phyloP scores from a whole-genome alignment of 768 basidiomycete genomes.

The Neoboletus subvelutipes region DNA sequence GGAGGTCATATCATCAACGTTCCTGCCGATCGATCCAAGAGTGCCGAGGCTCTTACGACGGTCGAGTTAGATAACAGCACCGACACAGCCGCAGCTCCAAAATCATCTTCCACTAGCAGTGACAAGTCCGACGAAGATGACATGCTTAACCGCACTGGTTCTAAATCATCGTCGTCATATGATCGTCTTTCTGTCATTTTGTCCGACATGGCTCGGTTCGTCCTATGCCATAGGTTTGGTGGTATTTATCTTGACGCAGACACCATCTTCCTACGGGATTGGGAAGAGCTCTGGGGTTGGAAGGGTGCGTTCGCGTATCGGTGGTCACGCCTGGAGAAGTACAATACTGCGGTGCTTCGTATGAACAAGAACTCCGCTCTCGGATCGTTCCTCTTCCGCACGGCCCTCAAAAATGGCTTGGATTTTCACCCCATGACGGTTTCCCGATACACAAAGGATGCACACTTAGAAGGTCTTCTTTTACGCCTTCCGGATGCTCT shows the following conservation, averaged over 20 bases:
- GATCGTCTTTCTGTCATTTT: slow-evolving; percentile 91
- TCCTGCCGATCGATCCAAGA: slow-evolving; percentile 43
- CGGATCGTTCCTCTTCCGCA: slow-evolving; percentile 91
- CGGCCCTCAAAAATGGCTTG: slow-evolving; percentile 87
- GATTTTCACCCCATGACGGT: slow-evolving; percentile 99
- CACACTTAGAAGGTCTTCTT: slow-evolving; percentile 77
- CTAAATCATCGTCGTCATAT: slow-evolving; percentile 83
- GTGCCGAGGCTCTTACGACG: slow-evolving; percentile 19
- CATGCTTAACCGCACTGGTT: slow-evolving; percentile 81
- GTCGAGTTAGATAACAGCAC: slow-evolving; percentile 26
- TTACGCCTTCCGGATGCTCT: slow-evolving; percentile 91
- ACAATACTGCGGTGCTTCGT: slow-evolving; percentile 95
- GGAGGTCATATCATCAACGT: slow-evolving; percentile 75
- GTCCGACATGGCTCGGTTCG: slow-evolving; percentile 96
- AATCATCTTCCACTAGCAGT: slow-evolving; percentile 20
- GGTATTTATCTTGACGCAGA: slow-evolving; percentile 98
- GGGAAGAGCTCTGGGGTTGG: slow-evolving; percentile 99
- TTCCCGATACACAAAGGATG: slow-evolving; percentile 86
- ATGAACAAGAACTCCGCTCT: slow-evolving; percentile 92
- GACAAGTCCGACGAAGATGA: slow-evolving; percentile 45
- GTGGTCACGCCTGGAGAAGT: slow-evolving; percentile 90
- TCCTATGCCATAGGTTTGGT: slow-evolving; percentile 94
- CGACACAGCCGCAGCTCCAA: slow-evolving; percentile 13
- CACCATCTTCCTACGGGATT: slow-evolving; percentile 92
- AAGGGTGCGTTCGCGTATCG: slow-evolving; percentile 95